phyloP scores from a whole-genome alignment of 129 eudicot species.

The Mikania micrantha region DNA sequence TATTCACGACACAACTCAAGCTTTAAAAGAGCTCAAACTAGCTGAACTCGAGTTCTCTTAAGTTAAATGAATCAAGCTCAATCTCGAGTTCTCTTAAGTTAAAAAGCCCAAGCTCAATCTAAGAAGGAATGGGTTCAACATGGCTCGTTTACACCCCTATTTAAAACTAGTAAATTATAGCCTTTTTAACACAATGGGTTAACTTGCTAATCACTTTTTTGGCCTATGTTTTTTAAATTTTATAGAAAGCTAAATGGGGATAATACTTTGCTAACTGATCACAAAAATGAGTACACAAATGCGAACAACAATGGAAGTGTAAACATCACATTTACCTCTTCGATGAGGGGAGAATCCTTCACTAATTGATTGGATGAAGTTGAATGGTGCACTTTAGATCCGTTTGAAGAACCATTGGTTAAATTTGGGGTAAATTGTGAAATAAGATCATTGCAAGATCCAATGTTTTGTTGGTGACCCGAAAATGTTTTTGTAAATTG shows the following conservation, averaged over 20 bases:
- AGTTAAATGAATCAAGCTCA: neutral
- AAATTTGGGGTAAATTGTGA: conserved; percentile 52
- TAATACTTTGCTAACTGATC: neutral
- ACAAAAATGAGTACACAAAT: neutral
- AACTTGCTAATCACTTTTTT: neutral
- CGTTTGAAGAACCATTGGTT: conserved; percentile 57
- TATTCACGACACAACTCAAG: neutral
- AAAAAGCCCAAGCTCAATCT: neutral
- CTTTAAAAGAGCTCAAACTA: no score
- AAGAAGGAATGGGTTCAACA: neutral
- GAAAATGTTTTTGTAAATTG: conserved; percentile 40
- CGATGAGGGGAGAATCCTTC: conserved; percentile 58
- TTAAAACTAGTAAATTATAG: no score
- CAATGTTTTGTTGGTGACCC: conserved; percentile 46
- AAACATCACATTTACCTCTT: conserved; percentile 61
- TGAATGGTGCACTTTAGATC: conserved; percentile 46
- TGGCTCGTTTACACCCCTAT: neutral
- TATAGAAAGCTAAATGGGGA: neutral
- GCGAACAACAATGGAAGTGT: neutral
- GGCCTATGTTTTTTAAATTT: neutral
- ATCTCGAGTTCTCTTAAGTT: neutral
- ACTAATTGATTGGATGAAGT: conserved; percentile 52
- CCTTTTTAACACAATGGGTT: neutral
- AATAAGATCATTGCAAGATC: conserved; percentile 58
- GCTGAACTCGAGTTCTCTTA: neutral